These are phyloP conservation scores for Cercospora beticola DNA, from an alignment of 2,329 filamentous ascomycete species.

Conservation along the genomic window DNA sequence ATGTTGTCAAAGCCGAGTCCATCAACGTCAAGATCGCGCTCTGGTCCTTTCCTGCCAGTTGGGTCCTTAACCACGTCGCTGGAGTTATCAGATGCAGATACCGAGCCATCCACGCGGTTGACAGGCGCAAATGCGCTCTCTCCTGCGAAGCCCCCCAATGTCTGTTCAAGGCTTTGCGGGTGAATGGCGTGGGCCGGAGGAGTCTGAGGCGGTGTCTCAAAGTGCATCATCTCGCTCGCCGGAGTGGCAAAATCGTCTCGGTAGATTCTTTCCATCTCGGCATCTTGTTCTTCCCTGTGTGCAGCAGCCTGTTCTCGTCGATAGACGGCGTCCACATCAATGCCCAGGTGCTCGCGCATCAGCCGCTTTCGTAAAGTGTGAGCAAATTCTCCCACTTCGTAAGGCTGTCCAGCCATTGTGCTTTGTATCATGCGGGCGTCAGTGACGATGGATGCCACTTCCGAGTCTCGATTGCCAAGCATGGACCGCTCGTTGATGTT, in stretches of 20 bases:
- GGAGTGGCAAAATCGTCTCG: slow-evolving; percentile 24
- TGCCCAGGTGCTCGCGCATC: slow-evolving; percentile 95
- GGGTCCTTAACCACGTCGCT: slow-evolving; percentile 17
- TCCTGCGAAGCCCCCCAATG: slow-evolving; percentile 17
- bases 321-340: slow-evolving; percentile 83
- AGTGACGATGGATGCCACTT: slow-evolving; percentile 83
- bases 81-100: slow-evolving; percentile 18
- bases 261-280: slow-evolving; percentile 50
- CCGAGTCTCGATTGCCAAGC: slow-evolving; percentile 87
- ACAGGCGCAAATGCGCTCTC: slow-evolving; percentile 6
- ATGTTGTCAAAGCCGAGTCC: slow-evolving; percentile 77
- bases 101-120: slow-evolving; percentile 24
- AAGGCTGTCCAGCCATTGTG: slow-evolving; percentile 85
- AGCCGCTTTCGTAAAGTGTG: slow-evolving; percentile 88
- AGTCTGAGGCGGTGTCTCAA: slow-evolving; percentile 38
- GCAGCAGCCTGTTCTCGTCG: slow-evolving; percentile 34
- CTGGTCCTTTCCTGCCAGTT: slow-evolving; percentile 19
- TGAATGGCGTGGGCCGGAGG: slow-evolving; percentile 30
- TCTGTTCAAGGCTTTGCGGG: slow-evolving; percentile 30
- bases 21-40: slow-evolving; percentile 71
- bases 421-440: slow-evolving; percentile 93
- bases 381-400: slow-evolving; percentile 86
- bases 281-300: slow-evolving; percentile 57
- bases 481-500: slow-evolving; percentile 99
- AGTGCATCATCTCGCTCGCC: slow-evolving; percentile 1